Base-by-base conservation (phyloP, 2,329 filamentous ascomycete genomes). In the Venturia aucupariae region DNA sequence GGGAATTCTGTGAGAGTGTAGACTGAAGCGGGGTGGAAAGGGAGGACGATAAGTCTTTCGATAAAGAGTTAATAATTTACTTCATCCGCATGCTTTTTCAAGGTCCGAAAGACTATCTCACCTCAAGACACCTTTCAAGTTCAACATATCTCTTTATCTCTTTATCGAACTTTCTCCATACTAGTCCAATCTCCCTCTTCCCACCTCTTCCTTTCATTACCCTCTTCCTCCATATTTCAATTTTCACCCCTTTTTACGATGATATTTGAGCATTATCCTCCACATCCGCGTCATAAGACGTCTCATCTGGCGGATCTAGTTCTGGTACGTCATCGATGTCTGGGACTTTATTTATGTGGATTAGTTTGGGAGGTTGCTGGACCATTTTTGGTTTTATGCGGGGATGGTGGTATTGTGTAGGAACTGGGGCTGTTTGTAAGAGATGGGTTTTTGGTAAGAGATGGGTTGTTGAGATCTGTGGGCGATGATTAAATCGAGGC, bases 171-270 rank as follows among this genome's bases (percentile, higher is more conserved):
- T n/a, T n/a, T n/a, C n/a, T n/a, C n/a, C n/a, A n/a, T n/a, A n/a
- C n/a, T n/a, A n/a, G n/a, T n/a, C n/a, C n/a, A n/a, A n/a, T n/a
- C n/a, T n/a, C n/a, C n/a, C n/a, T n/a, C n/a, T n/a, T n/a, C n/a
- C n/a, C n/a, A n/a, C n/a, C 32, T 10, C 32, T 35, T 35, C 32
- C 32, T 35, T 35, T 35, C 32, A 35, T 35, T 35, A 4, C 32
- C 4, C 32, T 35, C 32, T 10, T 10, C 32, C 32, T 10, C 32
- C 10, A 4, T 35, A 4, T 15, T 19, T 44, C 66, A 74, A 76
- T 2, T 15, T 17, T 19, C 15, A 17, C 5, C 6, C 10, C 15
- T 19, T 3, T 19, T 19, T 44, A 4, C 15, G 6, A 44, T 44
- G 19, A 19, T 17, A 19, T 15, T 19, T 19, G 19, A 44, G 13